phyloP scores from a whole-genome alignment of 352 stramenopile species.

The Phytophthora tubulina region DNA sequence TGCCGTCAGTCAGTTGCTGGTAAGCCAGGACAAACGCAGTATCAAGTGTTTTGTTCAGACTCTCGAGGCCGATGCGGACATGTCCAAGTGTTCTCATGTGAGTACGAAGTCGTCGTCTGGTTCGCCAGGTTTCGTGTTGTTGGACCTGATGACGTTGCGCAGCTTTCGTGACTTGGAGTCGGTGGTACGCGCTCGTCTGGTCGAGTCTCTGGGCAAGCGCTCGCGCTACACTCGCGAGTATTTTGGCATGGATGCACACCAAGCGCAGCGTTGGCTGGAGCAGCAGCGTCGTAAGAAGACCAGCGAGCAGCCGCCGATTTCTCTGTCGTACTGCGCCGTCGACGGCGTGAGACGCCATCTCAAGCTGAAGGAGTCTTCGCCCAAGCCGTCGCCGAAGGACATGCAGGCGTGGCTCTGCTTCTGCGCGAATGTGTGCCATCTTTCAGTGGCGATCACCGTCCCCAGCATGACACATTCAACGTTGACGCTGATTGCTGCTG shows the following conservation, averaged over 20 bases:
- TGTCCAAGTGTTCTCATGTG: conserved; percentile 24
- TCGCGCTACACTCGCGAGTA: conserved; percentile 46
- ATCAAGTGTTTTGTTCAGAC: conserved; percentile 68
- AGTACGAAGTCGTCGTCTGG: conserved; percentile 17
- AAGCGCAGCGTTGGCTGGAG: conserved; percentile 46
- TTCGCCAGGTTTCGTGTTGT: conserved; percentile 42
- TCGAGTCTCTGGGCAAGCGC: conserved; percentile 36
- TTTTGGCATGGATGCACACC: conserved; percentile 43
- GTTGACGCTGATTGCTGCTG: conserved; percentile 5
- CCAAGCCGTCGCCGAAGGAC: conserved; percentile 29
- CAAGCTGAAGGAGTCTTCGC: conserved; percentile 16
- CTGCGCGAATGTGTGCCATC: conserved; percentile 70
- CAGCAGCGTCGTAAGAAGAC: conserved; percentile 37
- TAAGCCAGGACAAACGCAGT: conserved; percentile 74
- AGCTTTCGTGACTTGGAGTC: conserved; percentile 54
- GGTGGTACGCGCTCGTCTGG: conserved; percentile 48
- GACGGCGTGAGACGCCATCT: conserved; percentile 41
- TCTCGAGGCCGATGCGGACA: conserved; percentile 3
- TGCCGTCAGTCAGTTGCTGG: conserved; percentile 54
- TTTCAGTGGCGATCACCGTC: conserved; percentile 49
- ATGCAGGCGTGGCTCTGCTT: conserved; percentile 71
- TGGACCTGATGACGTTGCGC: conserved; percentile 58
- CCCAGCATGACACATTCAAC: conserved; percentile 13
- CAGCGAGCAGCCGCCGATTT: conserved; percentile 38
- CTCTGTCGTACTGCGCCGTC: conserved; percentile 53